These are phyloP conservation scores for Mortierella sp. DNA, from an alignment of 371 early-diverging fungal species.

Conservation along the genomic window DNA sequence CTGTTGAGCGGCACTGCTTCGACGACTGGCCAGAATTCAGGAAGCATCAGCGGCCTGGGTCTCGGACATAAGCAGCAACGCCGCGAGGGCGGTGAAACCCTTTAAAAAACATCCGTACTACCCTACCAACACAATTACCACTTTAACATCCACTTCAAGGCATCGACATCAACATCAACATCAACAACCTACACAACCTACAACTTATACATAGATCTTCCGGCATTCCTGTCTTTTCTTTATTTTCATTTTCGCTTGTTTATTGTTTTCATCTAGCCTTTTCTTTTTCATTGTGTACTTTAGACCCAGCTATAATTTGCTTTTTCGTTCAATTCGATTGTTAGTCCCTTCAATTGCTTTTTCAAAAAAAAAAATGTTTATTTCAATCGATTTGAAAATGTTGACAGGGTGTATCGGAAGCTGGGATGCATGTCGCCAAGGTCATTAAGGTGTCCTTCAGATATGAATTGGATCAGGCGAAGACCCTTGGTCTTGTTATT, in stretches of 20 bases:
- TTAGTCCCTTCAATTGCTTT: background rate
- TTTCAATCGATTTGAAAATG: background rate
- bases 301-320: background rate
- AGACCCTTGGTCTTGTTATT: conserved; percentile 18
- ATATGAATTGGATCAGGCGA: conserved; percentile 34
- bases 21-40: background rate
- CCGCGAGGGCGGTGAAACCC: conserved; percentile 5
- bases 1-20: background rate
- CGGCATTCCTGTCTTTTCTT: background rate
- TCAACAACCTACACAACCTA: no score
- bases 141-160: background rate
- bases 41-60: conserved; percentile 3
- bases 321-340: background rate
- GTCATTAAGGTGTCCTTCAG: conserved; percentile 39
- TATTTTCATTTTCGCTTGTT: background rate
- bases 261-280: background rate
- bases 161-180: background rate
- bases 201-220: background rate
- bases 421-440: conserved; percentile 33
- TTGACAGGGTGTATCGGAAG: conserved; percentile 28
- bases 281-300: background rate
- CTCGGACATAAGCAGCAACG: conserved; percentile 8
- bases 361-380: background rate
- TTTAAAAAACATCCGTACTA: background rate
- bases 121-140: no score